phyloP scores from a whole-genome alignment of 1,284 basidiomycete genomes.

The Tremellales sp. region DNA sequence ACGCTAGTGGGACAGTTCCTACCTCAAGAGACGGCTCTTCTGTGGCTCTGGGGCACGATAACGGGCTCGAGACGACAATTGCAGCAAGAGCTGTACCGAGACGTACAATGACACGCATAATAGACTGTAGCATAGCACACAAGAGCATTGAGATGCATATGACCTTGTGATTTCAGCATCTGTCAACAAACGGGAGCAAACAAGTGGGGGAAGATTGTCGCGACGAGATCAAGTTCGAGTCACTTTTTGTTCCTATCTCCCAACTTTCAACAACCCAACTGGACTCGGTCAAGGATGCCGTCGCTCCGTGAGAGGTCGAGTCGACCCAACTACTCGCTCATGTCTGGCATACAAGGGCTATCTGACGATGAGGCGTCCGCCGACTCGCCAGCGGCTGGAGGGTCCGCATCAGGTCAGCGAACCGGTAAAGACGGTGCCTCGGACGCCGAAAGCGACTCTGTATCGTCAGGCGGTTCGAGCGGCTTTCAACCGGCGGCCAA shows the following conservation, averaged over 20 bases:
- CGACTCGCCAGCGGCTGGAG: background rate
- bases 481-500: conserved; percentile 11
- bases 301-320: conserved; percentile 24
- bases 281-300: conserved; percentile 16
- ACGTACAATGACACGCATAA: too few species aligned
- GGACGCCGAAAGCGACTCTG: background rate
- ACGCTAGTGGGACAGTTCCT: conserved; percentile 77
- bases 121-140: too few species aligned
- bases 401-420: background rate
- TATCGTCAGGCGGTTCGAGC: conserved; percentile 8
- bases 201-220: background rate
- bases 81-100: conserved; percentile 6
- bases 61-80: conserved; percentile 8
- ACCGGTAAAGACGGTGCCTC: background rate
- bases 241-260: background rate
- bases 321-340: conserved; percentile 19
- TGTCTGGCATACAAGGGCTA: conserved; percentile 19
- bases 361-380: conserved; percentile 12
- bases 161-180: too few species aligned
- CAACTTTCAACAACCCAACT: background rate
- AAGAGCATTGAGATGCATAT: too few species aligned
- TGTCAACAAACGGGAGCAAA: background rate
- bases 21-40: conserved; percentile 54
- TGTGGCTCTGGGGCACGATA: conserved; percentile 38
- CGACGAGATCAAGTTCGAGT: background rate